Percentiles rank a stretch among this genome's conserved stretches.
These are phyloP conservation scores for Phalaenopsis hybrid DNA, from an alignment of 116 monocot genomes.

Conservation along the genomic window DNA sequence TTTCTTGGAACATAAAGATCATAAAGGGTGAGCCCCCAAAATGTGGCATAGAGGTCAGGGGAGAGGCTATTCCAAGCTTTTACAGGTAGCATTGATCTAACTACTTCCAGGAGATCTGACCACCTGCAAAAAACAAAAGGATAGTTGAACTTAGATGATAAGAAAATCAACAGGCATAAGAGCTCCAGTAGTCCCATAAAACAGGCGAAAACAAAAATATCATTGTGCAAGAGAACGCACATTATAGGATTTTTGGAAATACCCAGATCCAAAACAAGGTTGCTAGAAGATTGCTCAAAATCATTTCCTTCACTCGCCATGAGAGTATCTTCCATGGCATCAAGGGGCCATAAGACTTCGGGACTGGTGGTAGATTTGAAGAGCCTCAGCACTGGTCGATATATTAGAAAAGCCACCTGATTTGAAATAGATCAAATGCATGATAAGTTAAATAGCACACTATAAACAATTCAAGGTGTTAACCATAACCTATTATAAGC, in stretches of 20 bases:
- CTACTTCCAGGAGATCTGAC: conserved; percentile 65
- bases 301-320: conserved; percentile 32
- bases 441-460: background rate
- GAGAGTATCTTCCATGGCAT: conserved; percentile 20
- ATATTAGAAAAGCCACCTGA: conserved; percentile 89
- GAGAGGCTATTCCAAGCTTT: conserved; percentile 94
- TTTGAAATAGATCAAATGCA: conserved; percentile 5
- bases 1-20: conserved; percentile 86
- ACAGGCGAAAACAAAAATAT: background rate
- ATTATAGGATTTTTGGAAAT: conserved; percentile 28
- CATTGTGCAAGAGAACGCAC: conserved; percentile 30
- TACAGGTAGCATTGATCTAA: conserved; percentile 52
- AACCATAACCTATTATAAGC: background rate
- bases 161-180: background rate
- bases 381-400: conserved; percentile 93
- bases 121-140: conserved; percentile 42
- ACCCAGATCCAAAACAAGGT: conserved; percentile 55
- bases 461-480: background rate
- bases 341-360: conserved; percentile 88
- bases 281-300: conserved; percentile 24
- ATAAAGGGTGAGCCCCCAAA: conserved; percentile 96
- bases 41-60: conserved; percentile 87
- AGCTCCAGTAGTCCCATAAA: background rate
- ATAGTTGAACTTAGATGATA: background rate
- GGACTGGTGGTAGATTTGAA: conserved; percentile 43